Evolutionary conservation across 2,329 filamentous ascomycete species (phyloP), one percentile per base, ranked within the genome.

Genomic region (Camptophora hylomeconis): DNA sequence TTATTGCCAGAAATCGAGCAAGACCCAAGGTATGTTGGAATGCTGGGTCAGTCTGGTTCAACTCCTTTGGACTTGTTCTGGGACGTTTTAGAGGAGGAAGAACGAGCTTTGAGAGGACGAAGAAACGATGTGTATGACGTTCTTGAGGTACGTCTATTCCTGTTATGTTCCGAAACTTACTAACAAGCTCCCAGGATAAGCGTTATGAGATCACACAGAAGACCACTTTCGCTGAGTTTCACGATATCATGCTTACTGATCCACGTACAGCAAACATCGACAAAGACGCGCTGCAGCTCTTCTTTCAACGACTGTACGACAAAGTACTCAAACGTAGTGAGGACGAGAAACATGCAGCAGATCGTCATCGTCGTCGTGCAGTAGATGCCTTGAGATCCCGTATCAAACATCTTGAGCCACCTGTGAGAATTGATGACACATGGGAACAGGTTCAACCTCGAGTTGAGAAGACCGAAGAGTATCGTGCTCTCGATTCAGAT

Each of bases 21-120:
- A 31, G 89, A 98, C 47, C 69, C 77, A 26, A 80, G 86, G 41
- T 95, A 93, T 55, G 67, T 65, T 44, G 75, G 73, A 39, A 83
- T 93, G 65, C 69, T 86, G 35, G 86, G 84, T 28, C 82, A 92
- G 49, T 58, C 70, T 34, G 86, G 87, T 32, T 93, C 86, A 4
- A 80, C 73, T 4, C 82, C 89, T 9, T 67, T 93, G 40, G 84
- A 95, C 47, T 64, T 98, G 5, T 95, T 98, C 60, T 94, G 87
- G 83, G 89, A 98, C 51, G 64, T 86, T 26, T 68, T 95, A 15
- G 89, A 95, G 52, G 84, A 93, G 52, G 84, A 95, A 53, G 87
- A 98, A 49, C 74, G 80, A 33, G 75, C 77, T n/a, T 63, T 94
- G 26, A 77, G 86, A 37, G 75, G 72, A 27, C 76, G 78, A 26